Evolutionary conservation across 2,329 filamentous ascomycete genomes (phyloP), one percentile per base, ranked within the genome.

Genomic region (Clonostachys chloroleuca): DNA sequence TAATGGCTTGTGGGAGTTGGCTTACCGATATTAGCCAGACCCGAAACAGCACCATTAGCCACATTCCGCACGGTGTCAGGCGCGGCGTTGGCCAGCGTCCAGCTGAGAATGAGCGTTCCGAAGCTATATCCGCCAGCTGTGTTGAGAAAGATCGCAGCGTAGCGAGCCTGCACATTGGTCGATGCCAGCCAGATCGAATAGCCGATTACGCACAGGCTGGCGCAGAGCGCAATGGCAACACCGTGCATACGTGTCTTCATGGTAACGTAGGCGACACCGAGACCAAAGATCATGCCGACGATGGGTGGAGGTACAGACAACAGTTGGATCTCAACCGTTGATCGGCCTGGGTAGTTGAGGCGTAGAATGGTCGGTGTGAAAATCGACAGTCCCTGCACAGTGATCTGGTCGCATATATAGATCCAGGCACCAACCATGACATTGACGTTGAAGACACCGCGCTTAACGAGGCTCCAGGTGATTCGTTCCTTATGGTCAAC

Each of bases 351-450:
- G 35, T 56, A 59, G 47, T 59, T 59, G 24, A 58, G 54, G 16
- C 53, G 58, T n/a, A 76, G 59, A 44, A 75, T 70, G n/a, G 70
- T 74, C 12, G 70, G 72, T 57, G 74, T 63, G 54, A 76, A 75
- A n/a, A 74, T 69, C 9, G 71, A 74, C 12, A 75, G 54, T 2
- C 72, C 71, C 51, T 82, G 77, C 3, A 83, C 78, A 1, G 78
- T 81, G 54, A 83, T 75, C 61, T 83, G 56, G 2, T 76, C 77
- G 57, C 77, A 82, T 39, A 80, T 74, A 56, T 78, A 77, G 64
- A 80, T 82, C 57, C 57, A 59, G 13, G 57, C 52, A 13, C 57
- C 55, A 5, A 54, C 57, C 14, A 58, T 49, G 20, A 58, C 57
- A 44, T 59, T 58, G 45, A 55, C 50, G 35, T 57, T 79, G 44